Conservation (phyloP, 495 filamentous ascomycete species). For the Pseudevernia furfuracea region DNA sequence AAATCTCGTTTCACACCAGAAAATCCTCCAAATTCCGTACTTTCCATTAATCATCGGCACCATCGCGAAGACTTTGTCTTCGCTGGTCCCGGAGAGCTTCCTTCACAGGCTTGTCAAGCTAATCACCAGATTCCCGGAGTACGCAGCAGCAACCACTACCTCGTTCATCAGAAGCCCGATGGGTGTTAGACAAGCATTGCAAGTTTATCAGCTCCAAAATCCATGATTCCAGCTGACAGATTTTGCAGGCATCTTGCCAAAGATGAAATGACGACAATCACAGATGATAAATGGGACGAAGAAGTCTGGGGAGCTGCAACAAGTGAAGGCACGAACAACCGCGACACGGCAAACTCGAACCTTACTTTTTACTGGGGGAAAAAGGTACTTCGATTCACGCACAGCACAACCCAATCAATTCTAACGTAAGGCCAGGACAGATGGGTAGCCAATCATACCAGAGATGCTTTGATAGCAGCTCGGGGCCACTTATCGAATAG, state of each 20-base stretch:
- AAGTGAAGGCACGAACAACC: slow-evolving; percentile 32
- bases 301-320: slow-evolving; percentile 67
- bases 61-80: slow-evolving; percentile 42
- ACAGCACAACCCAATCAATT: not conserved
- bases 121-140: slow-evolving; percentile 47
- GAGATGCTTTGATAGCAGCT: slow-evolving; percentile 63
- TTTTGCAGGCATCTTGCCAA: slow-evolving; percentile 49
- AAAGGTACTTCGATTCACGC: slow-evolving; percentile 25
- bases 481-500: slow-evolving; percentile 31
- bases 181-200: slow-evolving; percentile 65
- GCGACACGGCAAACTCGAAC: slow-evolving; percentile 36
- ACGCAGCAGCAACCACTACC: slow-evolving; percentile 53
- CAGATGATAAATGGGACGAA: slow-evolving; percentile 66
- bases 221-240: slow-evolving; percentile 11
- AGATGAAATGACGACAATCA: slow-evolving; percentile 73
- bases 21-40: slow-evolving; percentile 38
- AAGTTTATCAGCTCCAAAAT: slow-evolving; percentile 26
- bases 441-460: slow-evolving; percentile 71
- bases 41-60: slow-evolving; percentile 47
- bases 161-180: slow-evolving; percentile 53
- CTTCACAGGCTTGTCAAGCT: slow-evolving; percentile 39
- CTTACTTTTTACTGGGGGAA: slow-evolving; percentile 75
- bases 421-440: slow-evolving; percentile 45
- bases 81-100: slow-evolving; percentile 36
- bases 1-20: slow-evolving; percentile 4